Percentiles rank a stretch among this genome's conserved stretches.
Conservation (phyloP, 1,284 basidiomycete genomes). For the Fistulina hepatica region DNA sequence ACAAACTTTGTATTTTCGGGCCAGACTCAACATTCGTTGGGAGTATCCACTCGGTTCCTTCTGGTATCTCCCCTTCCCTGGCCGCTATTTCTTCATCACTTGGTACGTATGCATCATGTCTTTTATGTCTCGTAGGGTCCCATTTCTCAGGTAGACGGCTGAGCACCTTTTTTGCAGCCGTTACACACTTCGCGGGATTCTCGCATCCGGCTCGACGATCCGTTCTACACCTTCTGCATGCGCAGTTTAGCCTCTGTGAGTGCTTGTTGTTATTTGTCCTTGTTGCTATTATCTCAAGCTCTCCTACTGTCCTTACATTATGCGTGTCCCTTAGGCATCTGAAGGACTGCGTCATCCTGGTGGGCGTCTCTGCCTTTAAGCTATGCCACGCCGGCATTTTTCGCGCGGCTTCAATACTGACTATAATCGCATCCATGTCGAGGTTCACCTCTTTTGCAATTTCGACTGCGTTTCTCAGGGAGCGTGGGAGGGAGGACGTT, state of each 20-base stretch:
- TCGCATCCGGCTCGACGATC: not conserved
- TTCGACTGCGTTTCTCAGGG: too few species aligned
- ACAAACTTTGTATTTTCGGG: too few species aligned
- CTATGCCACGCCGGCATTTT: too few species aligned
- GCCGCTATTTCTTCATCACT: too few species aligned
- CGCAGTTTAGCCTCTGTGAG: slow-evolving; percentile 14
- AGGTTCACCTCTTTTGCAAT: too few species aligned
- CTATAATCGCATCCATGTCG: too few species aligned
- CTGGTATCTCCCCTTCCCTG: too few species aligned
- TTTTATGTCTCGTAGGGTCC: slow-evolving; percentile 7
- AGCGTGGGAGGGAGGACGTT: slow-evolving; percentile 17
- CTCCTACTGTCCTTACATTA: slow-evolving; percentile 10
- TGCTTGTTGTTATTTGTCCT: slow-evolving; percentile 15
- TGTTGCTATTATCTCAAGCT: slow-evolving; percentile 22
- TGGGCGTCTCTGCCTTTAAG: too few species aligned
- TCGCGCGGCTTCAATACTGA: too few species aligned
- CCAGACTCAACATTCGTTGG: too few species aligned
- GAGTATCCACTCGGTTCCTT: too few species aligned
- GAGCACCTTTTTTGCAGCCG: not conserved
- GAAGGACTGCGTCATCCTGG: too few species aligned
- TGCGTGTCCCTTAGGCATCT: slow-evolving; percentile 16
- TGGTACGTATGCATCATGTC: slow-evolving; percentile 15
- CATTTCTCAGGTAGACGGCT: slow-evolving; percentile 4
- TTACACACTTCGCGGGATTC: not conserved
- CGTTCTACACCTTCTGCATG: not conserved